Evolutionary conservation across 2,329 filamentous ascomycete species (phyloP).

Genomic region (Aureobasidium sp.): DNA sequence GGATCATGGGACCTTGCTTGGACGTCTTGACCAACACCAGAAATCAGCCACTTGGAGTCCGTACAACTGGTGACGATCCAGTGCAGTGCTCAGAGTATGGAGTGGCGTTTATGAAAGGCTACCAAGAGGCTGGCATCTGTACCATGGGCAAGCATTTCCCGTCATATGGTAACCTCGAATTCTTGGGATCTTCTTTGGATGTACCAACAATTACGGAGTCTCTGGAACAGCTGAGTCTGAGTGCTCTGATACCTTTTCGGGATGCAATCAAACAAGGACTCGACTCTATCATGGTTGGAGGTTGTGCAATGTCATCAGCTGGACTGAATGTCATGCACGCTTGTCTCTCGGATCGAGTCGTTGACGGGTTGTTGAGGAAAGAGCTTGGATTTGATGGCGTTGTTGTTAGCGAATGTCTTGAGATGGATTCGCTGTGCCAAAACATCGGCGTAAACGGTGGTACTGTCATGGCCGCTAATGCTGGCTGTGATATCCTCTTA

Average conservation of each 20-base stretch:
- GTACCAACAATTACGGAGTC: slow-evolving; percentile 95
- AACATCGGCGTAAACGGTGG: slow-evolving; percentile 96
- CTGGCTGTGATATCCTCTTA: slow-evolving; percentile 85
- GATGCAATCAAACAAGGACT: slow-evolving; percentile 81
- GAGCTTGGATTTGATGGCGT: slow-evolving; percentile 88
- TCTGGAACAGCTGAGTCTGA: slow-evolving; percentile 84
- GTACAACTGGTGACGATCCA: slow-evolving; percentile 85
- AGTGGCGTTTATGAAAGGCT: slow-evolving; percentile 84
- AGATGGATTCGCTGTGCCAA: slow-evolving; percentile 93
- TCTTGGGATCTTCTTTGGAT: slow-evolving; percentile 81
- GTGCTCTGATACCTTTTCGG: slow-evolving; percentile 82
- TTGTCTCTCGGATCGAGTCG: slow-evolving; percentile 85
- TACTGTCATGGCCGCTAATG: slow-evolving; percentile 95
- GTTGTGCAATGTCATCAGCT: slow-evolving; percentile 83
- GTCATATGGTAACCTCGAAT: slow-evolving; percentile 91
- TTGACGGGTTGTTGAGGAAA: slow-evolving; percentile 79
- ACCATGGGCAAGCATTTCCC: slow-evolving; percentile 96
- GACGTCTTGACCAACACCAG: slow-evolving; percentile 91
- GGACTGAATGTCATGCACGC: slow-evolving; percentile 95
- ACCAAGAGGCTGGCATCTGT: slow-evolving; percentile 80
- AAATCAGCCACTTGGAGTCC: slow-evolving; percentile 82
- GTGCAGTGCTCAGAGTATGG: slow-evolving; percentile 92
- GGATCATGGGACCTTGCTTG: slow-evolving; percentile 87
- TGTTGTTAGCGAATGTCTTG: slow-evolving; percentile 88
- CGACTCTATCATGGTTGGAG: slow-evolving; percentile 93